Base-by-base conservation (phyloP, 768 basidiomycete species). In the Floccularia luteovirens region DNA sequence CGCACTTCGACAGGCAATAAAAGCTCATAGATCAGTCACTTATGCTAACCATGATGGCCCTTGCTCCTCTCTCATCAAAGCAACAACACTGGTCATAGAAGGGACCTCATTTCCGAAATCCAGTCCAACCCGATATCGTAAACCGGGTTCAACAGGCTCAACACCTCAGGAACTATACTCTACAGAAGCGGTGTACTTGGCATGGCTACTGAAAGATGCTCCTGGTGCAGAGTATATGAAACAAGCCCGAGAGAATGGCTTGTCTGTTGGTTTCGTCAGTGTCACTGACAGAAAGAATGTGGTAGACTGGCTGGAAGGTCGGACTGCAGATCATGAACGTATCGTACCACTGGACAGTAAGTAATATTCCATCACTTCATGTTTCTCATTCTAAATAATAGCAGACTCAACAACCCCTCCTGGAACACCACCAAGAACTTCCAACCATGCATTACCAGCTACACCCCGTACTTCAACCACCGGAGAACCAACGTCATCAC, bases 191-290 rank as follows among this genome's bases (percentile, higher is more conserved):
- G 67, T 98, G 6, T 83, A 87, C 49, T 69, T 93, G n/a, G 82
- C 85, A 21, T 98, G 83, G 85, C 63, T 80, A 3, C 69, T 84
- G 23, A 68, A 76, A 33, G 86, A 89, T 55, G 75, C 77, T 0
- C 68, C 77, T 0, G 77, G 79, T 22, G 86, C 83, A 12, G 90
- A 93, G 48, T 98, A 98, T 62, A 79, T 94, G 77, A 84, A 82
- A 54, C 81, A 86, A 50, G 82, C 83, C 2, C 69, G 88, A 40
- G 84, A 86, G 52, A 71, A 71, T 31, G 85, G 88, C 1, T 62
- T 91, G 22, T 67, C 76, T 2, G 72, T 79, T 27, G 82, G 83
- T 0, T 74, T 90, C 55, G 89, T 97, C 27, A 81, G 85, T 48
- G 78, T 90, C 24, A 89, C 90, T 2, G 92, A 96, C 61, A 68